Evolutionary conservation across 768 basidiomycete species (phyloP).

Genomic region (Hortiboletus flavorubellus): DNA sequence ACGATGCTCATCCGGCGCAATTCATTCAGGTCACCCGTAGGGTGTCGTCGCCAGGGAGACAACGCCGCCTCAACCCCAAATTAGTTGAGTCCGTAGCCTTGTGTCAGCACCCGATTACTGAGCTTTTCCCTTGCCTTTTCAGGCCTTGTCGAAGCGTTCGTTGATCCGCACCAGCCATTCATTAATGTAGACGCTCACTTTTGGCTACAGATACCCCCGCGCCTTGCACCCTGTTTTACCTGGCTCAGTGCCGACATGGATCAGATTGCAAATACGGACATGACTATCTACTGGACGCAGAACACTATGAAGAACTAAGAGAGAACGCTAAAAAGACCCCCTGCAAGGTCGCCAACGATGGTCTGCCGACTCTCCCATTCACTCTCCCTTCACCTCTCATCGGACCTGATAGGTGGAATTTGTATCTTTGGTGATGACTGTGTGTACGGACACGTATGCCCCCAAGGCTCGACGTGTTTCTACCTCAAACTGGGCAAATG

Average conservation of each 20-base stretch:
- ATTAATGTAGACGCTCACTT: neutral
- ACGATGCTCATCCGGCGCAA: slow-evolving; percentile 31
- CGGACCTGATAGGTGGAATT: slow-evolving; percentile 40
- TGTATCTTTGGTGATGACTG: slow-evolving; percentile 62
- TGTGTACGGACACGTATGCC: slow-evolving; percentile 38
- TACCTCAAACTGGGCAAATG: slow-evolving; percentile 54
- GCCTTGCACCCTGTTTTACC: slow-evolving; percentile 65
- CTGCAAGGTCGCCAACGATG: slow-evolving; percentile 57
- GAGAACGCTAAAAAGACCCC: slow-evolving; percentile 59
- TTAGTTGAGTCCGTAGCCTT: slow-evolving; percentile 40
- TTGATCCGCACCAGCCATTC: slow-evolving; percentile 16
- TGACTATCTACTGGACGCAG: slow-evolving; percentile 53
- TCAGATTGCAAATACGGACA: slow-evolving; percentile 58
- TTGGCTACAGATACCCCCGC: slow-evolving; percentile 48
- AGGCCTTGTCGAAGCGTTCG: slow-evolving; percentile 64
- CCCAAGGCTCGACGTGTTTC: slow-evolving; percentile 51
- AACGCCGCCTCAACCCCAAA: slow-evolving; percentile 48
- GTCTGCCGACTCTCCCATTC: slow-evolving; percentile 29
- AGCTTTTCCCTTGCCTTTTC: slow-evolving; percentile 13
- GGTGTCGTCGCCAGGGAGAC: slow-evolving; percentile 34
- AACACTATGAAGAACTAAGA: slow-evolving; percentile 52
- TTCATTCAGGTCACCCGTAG: slow-evolving; percentile 25
- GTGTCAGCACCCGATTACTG: slow-evolving; percentile 13
- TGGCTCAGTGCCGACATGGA: slow-evolving; percentile 58
- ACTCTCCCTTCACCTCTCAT: neutral